Evolutionary conservation across 78 protist genomes (phyloP), one percentile per base, ranked within the genome.

Genomic region (Dictyostelium firmibasis): DNA sequence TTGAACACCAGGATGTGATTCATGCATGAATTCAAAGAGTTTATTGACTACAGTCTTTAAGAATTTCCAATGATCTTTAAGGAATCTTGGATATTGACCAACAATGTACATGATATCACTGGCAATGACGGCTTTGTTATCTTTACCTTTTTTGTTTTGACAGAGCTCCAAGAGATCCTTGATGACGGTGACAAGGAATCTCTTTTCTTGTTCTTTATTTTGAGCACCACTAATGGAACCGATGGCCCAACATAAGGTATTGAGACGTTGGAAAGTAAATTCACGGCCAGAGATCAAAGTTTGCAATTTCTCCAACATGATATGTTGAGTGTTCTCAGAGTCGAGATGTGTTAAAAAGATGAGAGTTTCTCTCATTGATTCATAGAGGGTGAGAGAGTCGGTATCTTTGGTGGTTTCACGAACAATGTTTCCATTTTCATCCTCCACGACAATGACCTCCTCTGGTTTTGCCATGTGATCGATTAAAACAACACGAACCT

Each of bases 1-100:
- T 96, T 99, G 99, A 64, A 99, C 99, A 41, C 99, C 99, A 0
- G 98, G 99, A 83, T 98, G 99, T 31, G 82, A 62, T 96, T 99
- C 99, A 81, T 98, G 99, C 99, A 99, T 99, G 84, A 99, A 99
- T 91, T 99, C 99, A 78, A 99, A 99, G 11, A 99, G 96, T 89
- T 99, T 99, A 91, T 96, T 96, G 72, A 99, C 98, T 5, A 99
- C 99, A 10, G 99, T 98, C 96, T 98, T 99, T 75, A 99, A 95
- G 96, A 99, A 99, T 91, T 98, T 98, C 99, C 99, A 98, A 95
- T 98, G 99, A 29, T 97, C 98, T 10, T 95, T 91, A 74, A 99
- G 95, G 97, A 99, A 99, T 29, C 99, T 86, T 31, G 99, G 99
- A 86, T 99, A 99, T 93, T 99, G 99, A 13, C 99, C 99, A 11